Conservation (phyloP, 805 yeast species). For the Cephaloascus albidus region DNA sequence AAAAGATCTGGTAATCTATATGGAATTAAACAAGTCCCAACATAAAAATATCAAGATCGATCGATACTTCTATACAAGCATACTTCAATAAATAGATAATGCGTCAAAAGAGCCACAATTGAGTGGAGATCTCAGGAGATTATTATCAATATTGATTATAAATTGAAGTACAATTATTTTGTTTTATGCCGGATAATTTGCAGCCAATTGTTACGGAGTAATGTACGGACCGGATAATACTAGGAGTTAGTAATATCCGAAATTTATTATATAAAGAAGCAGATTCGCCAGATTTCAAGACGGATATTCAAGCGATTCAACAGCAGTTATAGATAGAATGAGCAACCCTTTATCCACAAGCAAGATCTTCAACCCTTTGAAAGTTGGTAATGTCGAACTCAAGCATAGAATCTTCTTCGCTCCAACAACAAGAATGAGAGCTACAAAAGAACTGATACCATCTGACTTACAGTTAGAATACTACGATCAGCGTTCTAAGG, state of each 20-base stretch:
- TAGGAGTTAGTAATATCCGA: too few relatives aligned
- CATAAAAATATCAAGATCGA: too few relatives aligned
- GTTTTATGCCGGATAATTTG: background rate
- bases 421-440: conserved; percentile 43
- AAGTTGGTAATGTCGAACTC: conserved; percentile 26
- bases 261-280: too few relatives aligned
- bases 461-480: conserved; percentile 38
- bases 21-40: too few relatives aligned
- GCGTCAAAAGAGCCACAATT: too few relatives aligned
- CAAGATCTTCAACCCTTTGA: conserved; percentile 28
- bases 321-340: background rate
- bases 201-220: background rate
- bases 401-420: conserved; percentile 35
- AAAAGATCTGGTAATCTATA: too few relatives aligned
- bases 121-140: too few relatives aligned
- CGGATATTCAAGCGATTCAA: background rate
- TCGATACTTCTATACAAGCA: too few relatives aligned
- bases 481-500: conserved; percentile 45
- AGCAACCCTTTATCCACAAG: background rate
- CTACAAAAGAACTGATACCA: conserved; percentile 27
- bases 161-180: too few relatives aligned
- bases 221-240: too few relatives aligned
- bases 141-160: too few relatives aligned
- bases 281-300: background rate
- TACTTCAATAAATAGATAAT: too few relatives aligned